These are phyloP conservation scores for Magnaporthales sp. DNA, from an alignment of 2,329 filamentous ascomycete genomes.

Conservation along the genomic window DNA sequence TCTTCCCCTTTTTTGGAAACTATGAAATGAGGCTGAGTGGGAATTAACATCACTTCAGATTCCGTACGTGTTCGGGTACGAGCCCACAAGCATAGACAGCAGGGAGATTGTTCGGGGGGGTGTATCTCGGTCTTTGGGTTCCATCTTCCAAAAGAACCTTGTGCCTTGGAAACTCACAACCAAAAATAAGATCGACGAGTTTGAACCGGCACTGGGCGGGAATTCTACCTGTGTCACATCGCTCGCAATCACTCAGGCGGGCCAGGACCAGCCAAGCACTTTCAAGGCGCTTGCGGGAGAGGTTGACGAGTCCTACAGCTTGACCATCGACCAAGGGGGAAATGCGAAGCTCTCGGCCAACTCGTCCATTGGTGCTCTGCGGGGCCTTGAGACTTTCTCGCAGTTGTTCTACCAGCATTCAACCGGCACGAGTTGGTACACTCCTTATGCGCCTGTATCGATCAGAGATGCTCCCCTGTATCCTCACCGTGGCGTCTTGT, in stretches of 20 bases:
- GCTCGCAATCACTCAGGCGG: constrained; percentile 55
- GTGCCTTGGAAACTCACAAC: constrained; percentile 72
- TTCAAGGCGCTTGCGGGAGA: constrained; percentile 53
- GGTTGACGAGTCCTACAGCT: constrained; percentile 68
- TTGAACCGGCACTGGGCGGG: constrained; percentile 47
- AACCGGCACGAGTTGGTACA: constrained; percentile 52
- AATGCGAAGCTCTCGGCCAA: constrained; percentile 53
- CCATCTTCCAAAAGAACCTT: constrained; percentile 60
- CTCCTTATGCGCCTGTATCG: constrained; percentile 57
- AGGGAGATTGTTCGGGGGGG: constrained; percentile 46
- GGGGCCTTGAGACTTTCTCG: constrained; percentile 66
- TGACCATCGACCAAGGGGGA: constrained; percentile 51
- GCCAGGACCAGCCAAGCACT: constrained; percentile 39
- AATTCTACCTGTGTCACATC: constrained; percentile 39
- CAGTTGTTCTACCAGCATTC: constrained; percentile 75
- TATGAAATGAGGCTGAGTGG: background rate
- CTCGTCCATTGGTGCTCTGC: constrained; percentile 60
- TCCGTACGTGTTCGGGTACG: constrained; percentile 35
- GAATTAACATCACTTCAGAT: constrained; percentile 27
- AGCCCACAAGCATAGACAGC: constrained; percentile 31
- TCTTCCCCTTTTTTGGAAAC: constrained; percentile 8
- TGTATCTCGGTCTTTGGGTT: constrained; percentile 49
- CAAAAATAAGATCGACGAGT: constrained; percentile 45
- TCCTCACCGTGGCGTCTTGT: constrained; percentile 66
- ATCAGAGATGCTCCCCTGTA: constrained; percentile 71